Base-by-base conservation (phyloP, 1,284 basidiomycete species). In the Garcileccinum viscosum region DNA sequence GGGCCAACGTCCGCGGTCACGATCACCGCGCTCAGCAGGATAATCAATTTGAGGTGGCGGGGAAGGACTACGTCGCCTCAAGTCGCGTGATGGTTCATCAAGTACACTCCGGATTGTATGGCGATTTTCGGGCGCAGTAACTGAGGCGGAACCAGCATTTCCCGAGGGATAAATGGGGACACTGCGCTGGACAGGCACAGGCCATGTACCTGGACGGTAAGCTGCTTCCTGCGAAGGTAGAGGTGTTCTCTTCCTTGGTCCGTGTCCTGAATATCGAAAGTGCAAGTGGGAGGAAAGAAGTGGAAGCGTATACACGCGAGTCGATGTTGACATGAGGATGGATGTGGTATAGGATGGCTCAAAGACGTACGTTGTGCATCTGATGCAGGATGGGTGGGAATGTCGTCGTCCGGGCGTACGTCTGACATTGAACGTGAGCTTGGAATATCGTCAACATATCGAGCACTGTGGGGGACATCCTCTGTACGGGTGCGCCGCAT, bases 341-440 rank as follows among this genome's bases (percentile, higher is more conserved):
- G 73, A 33, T 69, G 72, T 63, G 69, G 76, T 62, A 78, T 47
- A 77, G 71, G 72, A 78, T 76, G 78, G 78, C 70, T 80, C 78
- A 80, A 80, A 69, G 70, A 85, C 83, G 80, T 82, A 86, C 84
- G 83, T 76, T 85, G 83, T 73, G 74, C 70, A 72, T 78, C 75
- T 66, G 74, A 67, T 42, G 75, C 33, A 74, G 72, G 62, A 72
- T 68, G 63, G 69, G 72, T 62, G 66, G 67, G 53, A 67, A 40
- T 47, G 70, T 72, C 72, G 47, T 73, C 67, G 67, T 75, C 68
- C 42, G 65, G 65, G 61, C 68, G 79, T 61, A 69, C 47, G 64
- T 74, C 69, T 35, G 72, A 66, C 67, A 69, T 67, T 37, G 69
- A 44, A 27, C 69, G 72, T 4, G 70, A 67, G 38, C 63, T 77